These are phyloP conservation scores for Byssothecium circinans DNA, from an alignment of 2,329 filamentous ascomycete genomes.

Conservation along the genomic window DNA sequence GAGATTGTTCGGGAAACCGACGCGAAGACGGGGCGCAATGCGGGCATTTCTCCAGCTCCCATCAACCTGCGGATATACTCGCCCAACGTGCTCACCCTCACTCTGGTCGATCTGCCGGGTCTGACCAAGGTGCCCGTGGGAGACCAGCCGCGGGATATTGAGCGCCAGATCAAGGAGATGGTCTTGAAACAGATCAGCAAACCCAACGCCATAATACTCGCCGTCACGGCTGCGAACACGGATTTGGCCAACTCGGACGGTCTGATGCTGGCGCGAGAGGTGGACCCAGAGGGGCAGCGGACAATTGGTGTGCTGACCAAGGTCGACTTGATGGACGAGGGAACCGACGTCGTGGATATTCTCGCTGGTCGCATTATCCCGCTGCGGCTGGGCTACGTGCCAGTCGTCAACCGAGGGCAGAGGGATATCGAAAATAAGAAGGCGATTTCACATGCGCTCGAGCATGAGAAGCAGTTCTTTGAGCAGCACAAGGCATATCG, in stretches of 20 bases:
- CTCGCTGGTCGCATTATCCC: conserved; percentile 96
- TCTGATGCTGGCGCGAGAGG: conserved; percentile 91
- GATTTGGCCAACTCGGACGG: conserved; percentile 99
- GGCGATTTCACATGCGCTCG: conserved; percentile 84
- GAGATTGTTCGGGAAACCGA: conserved; percentile 97
- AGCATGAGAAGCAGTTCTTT: conserved; percentile 95
- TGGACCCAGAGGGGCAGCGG: conserved; percentile 94
- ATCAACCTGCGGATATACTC: conserved; percentile 99
- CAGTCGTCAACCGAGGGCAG: conserved; percentile 96
- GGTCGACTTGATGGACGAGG: conserved; percentile 98
- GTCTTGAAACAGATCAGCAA: conserved; percentile 98
- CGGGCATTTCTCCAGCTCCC: conserved; percentile 91
- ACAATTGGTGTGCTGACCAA: conserved; percentile 99
- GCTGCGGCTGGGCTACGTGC: conserved; percentile 89
- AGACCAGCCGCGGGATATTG: conserved; percentile 94
- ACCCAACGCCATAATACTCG: conserved; percentile 95
- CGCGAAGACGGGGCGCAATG: conserved; percentile 93
- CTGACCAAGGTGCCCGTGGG: conserved; percentile 96
- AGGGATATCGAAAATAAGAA: conserved; percentile 99
- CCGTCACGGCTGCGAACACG: conserved; percentile 94
- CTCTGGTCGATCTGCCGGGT: conserved; percentile 92
- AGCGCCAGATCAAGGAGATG: conserved; percentile 96
- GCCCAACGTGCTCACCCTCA: conserved; percentile 94
- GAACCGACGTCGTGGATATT: conserved; percentile 98
- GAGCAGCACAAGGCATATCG: conserved; percentile 98